Evolutionary conservation across 2,329 filamentous ascomycete species (phyloP).

Genomic region (Conoideocrella luteorostrata): DNA sequence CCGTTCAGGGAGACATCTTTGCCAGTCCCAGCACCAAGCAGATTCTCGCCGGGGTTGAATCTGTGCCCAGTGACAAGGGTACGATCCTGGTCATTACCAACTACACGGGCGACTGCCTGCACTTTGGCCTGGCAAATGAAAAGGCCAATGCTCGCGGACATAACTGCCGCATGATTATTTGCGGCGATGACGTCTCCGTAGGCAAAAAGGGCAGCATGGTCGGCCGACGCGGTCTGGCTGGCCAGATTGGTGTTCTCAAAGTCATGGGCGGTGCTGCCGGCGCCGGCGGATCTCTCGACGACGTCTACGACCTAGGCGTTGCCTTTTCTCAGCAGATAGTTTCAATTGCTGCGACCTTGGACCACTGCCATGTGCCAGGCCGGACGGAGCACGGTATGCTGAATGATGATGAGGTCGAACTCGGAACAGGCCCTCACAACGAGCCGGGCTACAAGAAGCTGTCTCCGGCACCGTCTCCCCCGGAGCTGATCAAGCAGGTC

Average conservation of each 20-base stretch:
- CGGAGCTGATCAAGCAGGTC: constrained; percentile 49
- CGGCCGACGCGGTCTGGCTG: constrained; percentile 55
- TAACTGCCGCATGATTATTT: constrained; percentile 51
- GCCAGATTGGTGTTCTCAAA: constrained; percentile 55
- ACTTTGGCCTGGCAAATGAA: constrained; percentile 54
- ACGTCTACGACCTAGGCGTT: constrained; percentile 43
- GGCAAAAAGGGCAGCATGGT: constrained; percentile 52
- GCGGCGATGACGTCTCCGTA: constrained; percentile 60
- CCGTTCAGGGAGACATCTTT: constrained; percentile 57
- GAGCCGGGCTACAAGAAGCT: constrained; percentile 56
- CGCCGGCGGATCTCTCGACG: constrained; percentile 39
- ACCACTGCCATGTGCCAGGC: constrained; percentile 55
- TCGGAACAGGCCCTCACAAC: constrained; percentile 63
- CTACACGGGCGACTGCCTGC: constrained; percentile 58
- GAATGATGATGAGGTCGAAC: constrained; percentile 45
- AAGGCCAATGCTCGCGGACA: constrained; percentile 49
- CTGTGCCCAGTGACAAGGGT: constrained; percentile 47
- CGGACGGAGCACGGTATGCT: constrained; percentile 43
- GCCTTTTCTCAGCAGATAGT: constrained; percentile 46
- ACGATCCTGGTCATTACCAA: constrained; percentile 58
- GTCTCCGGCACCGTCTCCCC: constrained; percentile 41
- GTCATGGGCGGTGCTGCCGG: constrained; percentile 46
- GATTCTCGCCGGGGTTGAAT: constrained; percentile 52
- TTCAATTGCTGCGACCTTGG: constrained; percentile 51
- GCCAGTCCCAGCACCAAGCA: constrained; percentile 58